phyloP scores from a whole-genome alignment of 495 filamentous ascomycete species.

The Thermochaetoides thermophila region DNA sequence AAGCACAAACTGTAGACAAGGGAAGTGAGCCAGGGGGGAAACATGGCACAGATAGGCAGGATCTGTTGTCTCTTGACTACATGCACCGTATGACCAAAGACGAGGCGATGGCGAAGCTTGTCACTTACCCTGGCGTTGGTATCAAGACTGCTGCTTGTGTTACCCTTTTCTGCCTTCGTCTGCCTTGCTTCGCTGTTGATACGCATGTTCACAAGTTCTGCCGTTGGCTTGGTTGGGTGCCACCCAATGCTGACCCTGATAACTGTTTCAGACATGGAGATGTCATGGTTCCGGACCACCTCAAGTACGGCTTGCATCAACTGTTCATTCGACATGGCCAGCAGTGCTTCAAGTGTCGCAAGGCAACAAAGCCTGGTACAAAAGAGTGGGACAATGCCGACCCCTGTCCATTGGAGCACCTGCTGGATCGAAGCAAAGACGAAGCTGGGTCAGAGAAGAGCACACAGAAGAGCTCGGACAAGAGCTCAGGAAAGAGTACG shows the following conservation, averaged over 20 bases:
- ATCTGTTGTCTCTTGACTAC: slow-evolving; percentile 55
- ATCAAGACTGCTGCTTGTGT: slow-evolving; percentile 87
- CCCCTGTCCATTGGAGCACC: slow-evolving; percentile 34
- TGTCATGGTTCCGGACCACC: slow-evolving; percentile 60
- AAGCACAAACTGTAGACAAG: not conserved
- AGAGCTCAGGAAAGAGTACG: too few species aligned
- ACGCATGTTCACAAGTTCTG: slow-evolving; percentile 73
- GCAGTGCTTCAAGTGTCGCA: slow-evolving; percentile 61
- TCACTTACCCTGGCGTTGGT: slow-evolving; percentile 71
- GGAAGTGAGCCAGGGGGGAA: not conserved
- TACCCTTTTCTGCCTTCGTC: slow-evolving; percentile 61
- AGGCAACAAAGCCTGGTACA: slow-evolving; percentile 31
- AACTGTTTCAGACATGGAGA: slow-evolving; percentile 72
- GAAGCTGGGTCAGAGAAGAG: slow-evolving; percentile 1
- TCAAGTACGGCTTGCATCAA: slow-evolving; percentile 83
- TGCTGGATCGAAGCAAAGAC: slow-evolving; percentile 22
- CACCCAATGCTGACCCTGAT: slow-evolving; percentile 45
- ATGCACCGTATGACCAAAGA: slow-evolving; percentile 51
- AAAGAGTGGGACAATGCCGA: slow-evolving; percentile 27
- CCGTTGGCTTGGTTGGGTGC: slow-evolving; percentile 77
- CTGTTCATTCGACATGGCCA: slow-evolving; percentile 80
- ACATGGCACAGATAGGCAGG: not conserved
- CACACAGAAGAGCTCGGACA: too few species aligned
- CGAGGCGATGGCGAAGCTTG: slow-evolving; percentile 57
- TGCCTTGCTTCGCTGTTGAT: slow-evolving; percentile 71